These are phyloP conservation scores for Termitomyces sp. DNA, from an alignment of 768 basidiomycete genomes.

Conservation along the genomic window DNA sequence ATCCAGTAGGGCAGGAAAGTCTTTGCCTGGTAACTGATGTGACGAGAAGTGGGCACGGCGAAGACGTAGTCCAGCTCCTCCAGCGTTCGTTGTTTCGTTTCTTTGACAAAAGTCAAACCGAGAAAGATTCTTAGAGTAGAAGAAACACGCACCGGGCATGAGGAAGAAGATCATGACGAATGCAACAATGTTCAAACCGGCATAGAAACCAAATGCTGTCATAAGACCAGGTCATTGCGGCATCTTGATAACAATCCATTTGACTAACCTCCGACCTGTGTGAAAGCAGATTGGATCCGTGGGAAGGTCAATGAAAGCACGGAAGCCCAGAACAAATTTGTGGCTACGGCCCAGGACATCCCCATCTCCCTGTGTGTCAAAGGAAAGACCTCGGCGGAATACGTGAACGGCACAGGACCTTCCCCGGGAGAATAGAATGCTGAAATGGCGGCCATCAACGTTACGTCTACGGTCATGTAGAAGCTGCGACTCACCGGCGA, in stretches of 20 bases:
- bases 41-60: slow-evolving; percentile 42
- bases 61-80: slow-evolving; percentile 48
- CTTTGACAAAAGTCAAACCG: slow-evolving; percentile 16
- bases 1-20: slow-evolving; percentile 47
- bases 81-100: slow-evolving; percentile 49
- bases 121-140: background rate
- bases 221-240: background rate
- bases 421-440: slow-evolving; percentile 80
- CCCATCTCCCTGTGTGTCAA: slow-evolving; percentile 71
- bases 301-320: slow-evolving; percentile 59
- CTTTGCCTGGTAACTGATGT: slow-evolving; percentile 37
- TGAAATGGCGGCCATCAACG: background rate
- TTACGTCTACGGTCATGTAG: background rate
- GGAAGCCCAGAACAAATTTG: slow-evolving; percentile 46
- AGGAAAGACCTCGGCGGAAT: slow-evolving; percentile 91
- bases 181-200: slow-evolving; percentile 43
- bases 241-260: background rate
- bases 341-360: slow-evolving; percentile 52
- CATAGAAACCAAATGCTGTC: slow-evolving; percentile 55
- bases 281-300: slow-evolving; percentile 42
- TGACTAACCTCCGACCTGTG: slow-evolving; percentile 28
- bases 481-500: slow-evolving; percentile 24
- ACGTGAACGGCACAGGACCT: slow-evolving; percentile 88
- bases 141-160: slow-evolving; percentile 37
- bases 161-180: slow-evolving; percentile 53